Base-by-base conservation (phyloP, 257 asterid genomes). In the Solanum paucissectum region DNA sequence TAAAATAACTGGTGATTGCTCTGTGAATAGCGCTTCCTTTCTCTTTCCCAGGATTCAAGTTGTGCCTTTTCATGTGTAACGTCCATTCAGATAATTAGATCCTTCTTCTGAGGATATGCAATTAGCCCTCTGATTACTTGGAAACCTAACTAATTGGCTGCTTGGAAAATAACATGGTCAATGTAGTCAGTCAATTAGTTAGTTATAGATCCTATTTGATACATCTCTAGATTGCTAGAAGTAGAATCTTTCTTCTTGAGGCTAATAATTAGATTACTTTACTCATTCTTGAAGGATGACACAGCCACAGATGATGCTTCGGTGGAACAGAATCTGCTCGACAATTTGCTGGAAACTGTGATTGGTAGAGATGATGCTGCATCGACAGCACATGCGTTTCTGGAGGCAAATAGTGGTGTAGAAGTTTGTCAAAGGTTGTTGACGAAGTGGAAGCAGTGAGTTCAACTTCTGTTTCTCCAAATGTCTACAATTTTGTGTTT, bases 371-470 rank as follows among this genome's bases (percentile, higher is more conserved):
- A 93, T 72, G 96, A 93, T 37, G 87, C 86, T 64, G 86, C 89
- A 64, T 90, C 96, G 76, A 89, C 90, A 72, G 98, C 95, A 25
- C 92, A 76, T 82, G 89, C 88, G n/a, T 95, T 95, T 90, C 90
- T 97, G 89, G 98, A 94, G 90, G 93, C 91, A 84, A 90, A 94
- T 84, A 88, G 88, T 84, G 95, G 93, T 34, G 81, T 91, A n/a
- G 98, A 96, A 87, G 91, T 83, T 86, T 94, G 98, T 88, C 91
- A 90, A 87, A 91, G 93, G 74, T 79, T 97, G 88, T 87, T 92
- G 88, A 89, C 92, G 23, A 87, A 46, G 91, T 93, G 96, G 96
- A 87, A 90, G 83, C 90, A 97, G 99, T 97, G 90, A 91, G 66
- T 37, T 49, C 36, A 37, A 71, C 44, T 46, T 86, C 49, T 25